Evolutionary conservation across 2,329 filamentous ascomycete genomes (phyloP).

Genomic region (Neonectria punicea): DNA sequence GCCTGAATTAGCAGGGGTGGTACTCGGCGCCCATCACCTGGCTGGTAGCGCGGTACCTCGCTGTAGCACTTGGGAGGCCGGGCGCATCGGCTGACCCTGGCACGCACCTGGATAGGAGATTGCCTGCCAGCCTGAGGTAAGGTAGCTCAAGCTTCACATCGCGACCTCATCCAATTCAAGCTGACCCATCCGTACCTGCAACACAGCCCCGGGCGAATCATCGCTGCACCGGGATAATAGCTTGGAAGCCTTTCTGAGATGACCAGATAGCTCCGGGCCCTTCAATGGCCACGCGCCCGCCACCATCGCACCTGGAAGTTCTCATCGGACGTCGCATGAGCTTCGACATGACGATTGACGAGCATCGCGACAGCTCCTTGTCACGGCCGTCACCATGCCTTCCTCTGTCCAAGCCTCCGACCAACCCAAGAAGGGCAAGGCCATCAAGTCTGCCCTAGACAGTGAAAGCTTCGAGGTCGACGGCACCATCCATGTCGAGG

Average conservation of each 20-base stretch:
- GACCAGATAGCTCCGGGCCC: neutral
- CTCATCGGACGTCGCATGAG: constrained; percentile 19
- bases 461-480: constrained; percentile 90
- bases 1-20: constrained; percentile 21
- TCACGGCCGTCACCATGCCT: constrained; percentile 55
- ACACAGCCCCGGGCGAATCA: neutral
- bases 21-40: constrained; percentile 25
- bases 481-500: constrained; percentile 84
- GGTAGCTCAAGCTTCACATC: constrained; percentile 16
- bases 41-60: constrained; percentile 10
- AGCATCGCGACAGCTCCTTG: constrained; percentile 33
- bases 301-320: constrained; percentile 13
- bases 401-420: constrained; percentile 58
- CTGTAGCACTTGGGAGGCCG: constrained; percentile 1
- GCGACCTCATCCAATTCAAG: constrained; percentile 16
- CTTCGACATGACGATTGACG: constrained; percentile 42
- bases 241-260: constrained; percentile 5
- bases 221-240: constrained; percentile 2
- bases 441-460: constrained; percentile 77
- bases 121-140: constrained; percentile 6
- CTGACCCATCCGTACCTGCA: constrained; percentile 6
- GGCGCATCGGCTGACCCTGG: constrained; percentile 18
- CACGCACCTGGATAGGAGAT: constrained; percentile 11
- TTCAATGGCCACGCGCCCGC: constrained; percentile 31
- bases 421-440: constrained; percentile 65